Conservation (phyloP, 2,329 filamentous ascomycete species). For the Diplocarpon rosae region DNA sequence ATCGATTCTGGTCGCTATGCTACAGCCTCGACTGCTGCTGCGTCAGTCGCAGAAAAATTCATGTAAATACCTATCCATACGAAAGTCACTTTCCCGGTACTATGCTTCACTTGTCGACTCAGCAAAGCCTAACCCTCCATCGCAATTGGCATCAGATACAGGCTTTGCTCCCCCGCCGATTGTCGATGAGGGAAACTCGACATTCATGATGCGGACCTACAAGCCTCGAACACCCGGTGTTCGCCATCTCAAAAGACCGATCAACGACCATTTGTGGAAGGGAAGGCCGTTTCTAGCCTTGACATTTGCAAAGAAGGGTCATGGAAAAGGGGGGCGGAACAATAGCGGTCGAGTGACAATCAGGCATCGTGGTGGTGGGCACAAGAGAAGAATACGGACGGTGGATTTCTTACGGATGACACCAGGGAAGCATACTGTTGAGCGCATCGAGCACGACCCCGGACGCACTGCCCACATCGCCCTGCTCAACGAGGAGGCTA, state of each 20-base stretch:
- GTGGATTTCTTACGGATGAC: slow-evolving; percentile 77
- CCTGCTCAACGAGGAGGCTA: slow-evolving; percentile 64
- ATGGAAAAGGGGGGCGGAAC: slow-evolving; percentile 87
- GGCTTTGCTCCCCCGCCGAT: slow-evolving; percentile 35
- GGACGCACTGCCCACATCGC: slow-evolving; percentile 90
- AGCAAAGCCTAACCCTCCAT: slow-evolving; percentile 28
- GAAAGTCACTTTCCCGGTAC: slow-evolving; percentile 33
- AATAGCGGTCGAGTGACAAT: slow-evolving; percentile 77
- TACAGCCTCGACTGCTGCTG: slow-evolving; percentile 54
- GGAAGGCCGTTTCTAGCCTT: slow-evolving; percentile 72
- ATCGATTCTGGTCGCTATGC: slow-evolving; percentile 36
- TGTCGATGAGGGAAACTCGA: slow-evolving; percentile 30
- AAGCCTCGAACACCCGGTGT: slow-evolving; percentile 88
- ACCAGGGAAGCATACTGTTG: slow-evolving; percentile 76
- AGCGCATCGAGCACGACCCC: slow-evolving; percentile 93
- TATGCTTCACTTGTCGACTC: slow-evolving; percentile 39
- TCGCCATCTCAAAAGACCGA: slow-evolving; percentile 79
- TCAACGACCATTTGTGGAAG: slow-evolving; percentile 97
- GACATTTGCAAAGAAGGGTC: slow-evolving; percentile 87
- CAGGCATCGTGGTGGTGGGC: slow-evolving; percentile 83
- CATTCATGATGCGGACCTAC: slow-evolving; percentile 60
- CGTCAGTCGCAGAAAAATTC: slow-evolving; percentile 32
- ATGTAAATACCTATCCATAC: slow-evolving; percentile 36
- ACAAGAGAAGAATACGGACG: slow-evolving; percentile 81
- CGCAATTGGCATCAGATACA: slow-evolving; percentile 27